phyloP scores from a whole-genome alignment of 768 basidiomycete genomes.

The Leucosporidium yakuticum region DNA sequence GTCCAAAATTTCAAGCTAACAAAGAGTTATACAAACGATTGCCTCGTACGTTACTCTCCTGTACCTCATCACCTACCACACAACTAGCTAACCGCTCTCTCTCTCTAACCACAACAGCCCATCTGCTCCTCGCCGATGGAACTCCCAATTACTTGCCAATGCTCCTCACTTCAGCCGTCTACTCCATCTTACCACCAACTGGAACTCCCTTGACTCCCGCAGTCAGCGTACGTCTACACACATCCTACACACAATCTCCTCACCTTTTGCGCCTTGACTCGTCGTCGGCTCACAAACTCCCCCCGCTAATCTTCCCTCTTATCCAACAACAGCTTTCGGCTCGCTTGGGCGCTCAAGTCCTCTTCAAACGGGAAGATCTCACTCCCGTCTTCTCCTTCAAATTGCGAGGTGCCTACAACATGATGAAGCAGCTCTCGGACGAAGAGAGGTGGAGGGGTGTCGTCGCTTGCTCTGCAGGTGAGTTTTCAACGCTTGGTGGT shows the following conservation, averaged over 20 bases:
- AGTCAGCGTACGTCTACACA: conserved; percentile 2
- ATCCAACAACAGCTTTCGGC: conserved; percentile 60
- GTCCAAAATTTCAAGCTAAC: too few species aligned
- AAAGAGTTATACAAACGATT: too few species aligned
- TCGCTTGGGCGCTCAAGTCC: conserved; percentile 85
- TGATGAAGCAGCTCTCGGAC: conserved; percentile 81
- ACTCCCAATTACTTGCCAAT: conserved; percentile 83
- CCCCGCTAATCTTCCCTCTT: background rate
- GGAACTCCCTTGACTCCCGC: conserved; percentile 31
- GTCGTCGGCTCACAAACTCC: too few species aligned
- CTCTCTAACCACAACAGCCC: conserved; percentile 39
- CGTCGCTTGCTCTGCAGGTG: conserved; percentile 94
- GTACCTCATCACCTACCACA: too few species aligned
- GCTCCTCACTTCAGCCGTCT: conserved; percentile 82
- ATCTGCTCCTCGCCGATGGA: conserved; percentile 59
- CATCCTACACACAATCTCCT: too few species aligned
- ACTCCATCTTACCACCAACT: conserved; percentile 69
- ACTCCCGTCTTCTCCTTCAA: conserved; percentile 97
- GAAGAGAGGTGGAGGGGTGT: conserved; percentile 97
- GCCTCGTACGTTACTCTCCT: too few species aligned
- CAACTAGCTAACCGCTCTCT: background rate
- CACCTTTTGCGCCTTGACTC: too few species aligned
- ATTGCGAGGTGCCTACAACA: conserved; percentile 95
- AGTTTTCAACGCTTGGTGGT: conserved; percentile 48
- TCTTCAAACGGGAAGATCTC: conserved; percentile 93